These are phyloP conservation scores for Musa troglodytarum DNA, from an alignment of 176 grass and related monocot genomes.

Conservation along the genomic window DNA sequence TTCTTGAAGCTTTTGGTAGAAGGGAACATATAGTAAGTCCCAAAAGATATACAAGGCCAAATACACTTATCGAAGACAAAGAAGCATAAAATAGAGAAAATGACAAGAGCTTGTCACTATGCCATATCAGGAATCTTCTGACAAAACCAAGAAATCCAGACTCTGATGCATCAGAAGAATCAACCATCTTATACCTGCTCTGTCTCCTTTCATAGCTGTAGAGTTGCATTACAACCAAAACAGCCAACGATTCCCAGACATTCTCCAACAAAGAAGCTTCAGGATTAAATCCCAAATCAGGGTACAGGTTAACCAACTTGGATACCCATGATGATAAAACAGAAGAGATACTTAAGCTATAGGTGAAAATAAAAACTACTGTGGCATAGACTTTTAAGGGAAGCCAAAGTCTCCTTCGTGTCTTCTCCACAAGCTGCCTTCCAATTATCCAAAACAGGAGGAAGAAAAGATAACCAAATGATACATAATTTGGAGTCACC, in stretches of 20 bases:
- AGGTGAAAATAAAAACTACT: conserved; percentile 75
- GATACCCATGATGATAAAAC: conserved; percentile 54
- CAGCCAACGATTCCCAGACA: conserved; percentile 89
- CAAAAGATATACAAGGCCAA: conserved; percentile 75
- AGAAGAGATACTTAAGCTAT: conserved; percentile 66
- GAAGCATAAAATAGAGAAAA: conserved; percentile 72
- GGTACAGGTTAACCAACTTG: conserved; percentile 60
- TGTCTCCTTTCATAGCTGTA: conserved; percentile 94
- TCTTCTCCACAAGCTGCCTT: conserved; percentile 81
- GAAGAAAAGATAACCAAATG: conserved; percentile 97
- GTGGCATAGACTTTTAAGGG: conserved; percentile 81
- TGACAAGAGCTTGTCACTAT: conserved; percentile 87
- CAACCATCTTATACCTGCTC: conserved; percentile 57
- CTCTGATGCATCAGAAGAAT: conserved; percentile 69
- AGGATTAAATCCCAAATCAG: conserved; percentile 86
- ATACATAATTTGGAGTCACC: conserved; percentile 96
- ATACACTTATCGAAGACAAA: conserved; percentile 78
- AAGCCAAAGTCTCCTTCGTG: conserved; percentile 74
- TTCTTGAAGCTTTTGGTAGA: conserved; percentile 78
- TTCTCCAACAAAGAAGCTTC: conserved; percentile 69
- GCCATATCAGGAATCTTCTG: conserved; percentile 89
- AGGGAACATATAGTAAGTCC: conserved; percentile 70
- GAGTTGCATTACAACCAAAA: conserved; percentile 97
- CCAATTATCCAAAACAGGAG: conserved; percentile 98
- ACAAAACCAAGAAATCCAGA: conserved; percentile 62